Conservation (phyloP, 1,284 basidiomycete genomes). For the Prillingera fragicola region DNA sequence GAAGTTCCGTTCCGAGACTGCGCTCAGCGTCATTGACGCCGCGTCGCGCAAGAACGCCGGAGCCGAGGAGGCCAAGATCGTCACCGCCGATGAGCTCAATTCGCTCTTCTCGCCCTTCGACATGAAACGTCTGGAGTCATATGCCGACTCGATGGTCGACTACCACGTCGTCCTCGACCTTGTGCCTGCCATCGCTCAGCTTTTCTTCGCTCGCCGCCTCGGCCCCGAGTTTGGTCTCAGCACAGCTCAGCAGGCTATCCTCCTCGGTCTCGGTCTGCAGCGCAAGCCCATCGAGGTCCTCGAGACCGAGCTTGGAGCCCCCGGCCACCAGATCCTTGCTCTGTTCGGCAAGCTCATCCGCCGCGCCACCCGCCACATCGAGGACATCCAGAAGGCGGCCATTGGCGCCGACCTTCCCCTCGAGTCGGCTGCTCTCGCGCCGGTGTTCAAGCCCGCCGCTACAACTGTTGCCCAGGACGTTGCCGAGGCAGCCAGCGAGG, state of each 20-base stretch:
- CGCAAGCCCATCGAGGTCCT: conserved; percentile 85
- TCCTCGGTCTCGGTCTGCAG: conserved; percentile 85
- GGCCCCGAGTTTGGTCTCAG: conserved; percentile 59
- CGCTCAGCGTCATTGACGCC: conserved; percentile 83
- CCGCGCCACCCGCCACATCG: conserved; percentile 72
- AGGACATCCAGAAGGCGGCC: conserved; percentile 73
- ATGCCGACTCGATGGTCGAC: conserved; percentile 92
- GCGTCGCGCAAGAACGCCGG: conserved; percentile 55
- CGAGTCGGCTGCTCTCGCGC: conserved; percentile 2
- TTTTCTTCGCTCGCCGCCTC: conserved; percentile 79
- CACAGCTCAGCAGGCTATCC: conserved; percentile 79
- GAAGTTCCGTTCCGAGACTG: conserved; percentile 81
- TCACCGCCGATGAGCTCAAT: conserved; percentile 65
- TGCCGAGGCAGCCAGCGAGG: conserved; percentile 51
- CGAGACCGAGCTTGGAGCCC: conserved; percentile 79
- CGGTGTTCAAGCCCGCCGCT: conserved; percentile 20
- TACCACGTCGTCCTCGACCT: conserved; percentile 94
- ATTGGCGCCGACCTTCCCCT: conserved; percentile 58
- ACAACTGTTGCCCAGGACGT: conserved; percentile 55
- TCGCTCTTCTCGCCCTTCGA: conserved; percentile 84
- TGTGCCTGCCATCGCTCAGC: conserved; percentile 67
- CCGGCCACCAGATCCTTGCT: conserved; percentile 65
- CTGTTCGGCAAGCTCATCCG: conserved; percentile 87
- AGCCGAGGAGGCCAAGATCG: conserved; percentile 11
- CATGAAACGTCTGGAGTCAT: conserved; percentile 90